These are phyloP conservation scores for Quambalaria eucalypti DNA, from an alignment of 1,284 basidiomycete genomes.

Conservation along the genomic window DNA sequence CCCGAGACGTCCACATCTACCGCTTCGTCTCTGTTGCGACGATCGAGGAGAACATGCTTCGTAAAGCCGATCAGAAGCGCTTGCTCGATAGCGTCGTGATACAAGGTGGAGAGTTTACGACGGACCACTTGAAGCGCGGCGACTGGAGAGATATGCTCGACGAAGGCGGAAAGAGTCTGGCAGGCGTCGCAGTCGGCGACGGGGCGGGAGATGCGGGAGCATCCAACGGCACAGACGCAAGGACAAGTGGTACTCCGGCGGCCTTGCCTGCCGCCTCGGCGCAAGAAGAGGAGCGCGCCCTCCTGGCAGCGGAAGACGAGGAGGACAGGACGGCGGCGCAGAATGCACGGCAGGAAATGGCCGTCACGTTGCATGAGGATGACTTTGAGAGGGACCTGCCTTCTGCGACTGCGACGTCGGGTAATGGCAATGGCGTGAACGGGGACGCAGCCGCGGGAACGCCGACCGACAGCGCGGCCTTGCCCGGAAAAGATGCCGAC, in stretches of 20 bases:
- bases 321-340: conserved; percentile 74
- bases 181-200: conserved; percentile 26
- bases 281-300: conserved; percentile 53
- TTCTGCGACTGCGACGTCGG: no score
- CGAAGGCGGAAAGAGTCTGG: conserved; percentile 40
- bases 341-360: conserved; percentile 70
- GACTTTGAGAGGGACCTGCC: no score
- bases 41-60: conserved; percentile 90
- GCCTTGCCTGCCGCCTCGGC: background rate
- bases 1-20: conserved; percentile 92
- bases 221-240: conserved; percentile 48
- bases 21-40: conserved; percentile 86
- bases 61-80: conserved; percentile 92
- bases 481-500: conserved; percentile 4
- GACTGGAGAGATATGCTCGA: conserved; percentile 82
- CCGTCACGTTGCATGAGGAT: conserved; percentile 61
- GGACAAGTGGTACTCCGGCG: no score
- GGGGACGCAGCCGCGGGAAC: background rate
- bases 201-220: conserved; percentile 50
- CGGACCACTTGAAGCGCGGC: conserved; percentile 50
- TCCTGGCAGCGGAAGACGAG: conserved; percentile 80
- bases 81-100: conserved; percentile 85
- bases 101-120: conserved; percentile 76
- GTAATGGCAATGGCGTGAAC: no score
- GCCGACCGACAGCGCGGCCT: conserved; percentile 8